Evolutionary conservation across 495 filamentous ascomycete species (phyloP), one percentile per base, ranked within the genome.

Genomic region (Penicillium macrosclerotiorum): DNA sequence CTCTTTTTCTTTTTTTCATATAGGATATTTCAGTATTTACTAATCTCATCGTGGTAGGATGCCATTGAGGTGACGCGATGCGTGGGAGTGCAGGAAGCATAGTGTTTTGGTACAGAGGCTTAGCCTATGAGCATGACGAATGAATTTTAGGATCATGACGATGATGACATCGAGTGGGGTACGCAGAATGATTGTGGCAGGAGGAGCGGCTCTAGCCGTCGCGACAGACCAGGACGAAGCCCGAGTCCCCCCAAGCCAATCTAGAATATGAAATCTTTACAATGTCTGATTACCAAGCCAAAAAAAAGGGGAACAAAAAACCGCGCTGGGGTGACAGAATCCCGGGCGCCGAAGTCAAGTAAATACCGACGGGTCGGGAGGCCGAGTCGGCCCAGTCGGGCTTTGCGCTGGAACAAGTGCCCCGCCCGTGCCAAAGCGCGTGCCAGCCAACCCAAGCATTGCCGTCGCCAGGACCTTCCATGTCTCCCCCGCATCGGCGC

Each of bases 11-110:
- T 17, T 3, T 3, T 26, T 11, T 18, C 13, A 19, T 24, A 31
- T 42, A 14, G n/a, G n/a, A n/a, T n/a, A n/a, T 41, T 12, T 12
- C 16, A 18, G 1, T 27, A n/a, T 19, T 36, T 44, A 11, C 49
- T 60, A 42, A 59, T 45, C n/a, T 20, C 8, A 12, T 34, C n/a
- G 11, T 22, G 4, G 5, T 41, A 89, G 83, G 87, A 89, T 67
- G 86, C 77, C 1, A 57, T 90, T 36, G 87, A 90, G 55, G 80
- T 90, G 23, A 82, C 85, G 2, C 72, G 71, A 45, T 90, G 86
- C 59, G 60, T 80, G 3, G 77, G 74, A 31, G 61, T 75, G 22
- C 57, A 77, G 35, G 51, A 55, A 39, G 49, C 30, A 30, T 54
- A 40, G 37, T 14, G 19, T 3, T 22, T 4, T 38, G 20, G 36